phyloP scores from a whole-genome alignment of 805 yeast genomes.

The Yarrowia sp. region DNA sequence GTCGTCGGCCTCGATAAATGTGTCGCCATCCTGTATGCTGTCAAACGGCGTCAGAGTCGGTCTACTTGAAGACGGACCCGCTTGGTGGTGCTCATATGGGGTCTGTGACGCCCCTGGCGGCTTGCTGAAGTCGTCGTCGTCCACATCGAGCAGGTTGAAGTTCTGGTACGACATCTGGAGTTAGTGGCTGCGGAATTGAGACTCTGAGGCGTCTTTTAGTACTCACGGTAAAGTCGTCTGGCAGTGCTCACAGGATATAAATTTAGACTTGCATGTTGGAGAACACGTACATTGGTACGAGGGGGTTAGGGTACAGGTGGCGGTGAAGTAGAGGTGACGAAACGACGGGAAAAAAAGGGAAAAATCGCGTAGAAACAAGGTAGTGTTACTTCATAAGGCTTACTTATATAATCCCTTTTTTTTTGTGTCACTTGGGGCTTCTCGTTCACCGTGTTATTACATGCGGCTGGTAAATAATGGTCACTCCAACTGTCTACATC shows the following conservation, averaged over 20 bases:
- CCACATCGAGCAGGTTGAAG: constrained; percentile 37
- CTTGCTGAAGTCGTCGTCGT: constrained; percentile 16
- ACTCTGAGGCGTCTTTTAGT: background rate
- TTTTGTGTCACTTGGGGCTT: too few relatives aligned
- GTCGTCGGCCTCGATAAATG: constrained; percentile 37
- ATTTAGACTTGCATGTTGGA: constrained; percentile 36
- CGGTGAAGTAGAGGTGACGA: too few relatives aligned
- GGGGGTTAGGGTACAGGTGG: constrained; percentile 11
- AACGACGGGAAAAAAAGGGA: too few relatives aligned
- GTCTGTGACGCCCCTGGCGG: background rate
- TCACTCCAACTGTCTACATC: too few relatives aligned
- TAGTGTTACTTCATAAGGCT: too few relatives aligned
- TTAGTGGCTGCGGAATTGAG: background rate
- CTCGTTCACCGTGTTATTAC: too few relatives aligned
- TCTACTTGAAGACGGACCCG: constrained; percentile 16
- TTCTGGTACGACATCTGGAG: constrained; percentile 36
- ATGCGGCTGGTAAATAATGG: too few relatives aligned
- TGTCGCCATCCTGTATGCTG: constrained; percentile 36
- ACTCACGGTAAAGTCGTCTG: constrained; percentile 24
- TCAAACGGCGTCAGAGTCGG: constrained; percentile 23
- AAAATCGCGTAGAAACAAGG: too few relatives aligned
- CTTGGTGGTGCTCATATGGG: background rate
- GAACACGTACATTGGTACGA: constrained; percentile 19
- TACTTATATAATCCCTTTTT: too few relatives aligned
- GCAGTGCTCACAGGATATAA: constrained; percentile 11